These are phyloP conservation scores for Sporothrix globosa DNA, from an alignment of 2,329 filamentous ascomycete species.

Conservation along the genomic window DNA sequence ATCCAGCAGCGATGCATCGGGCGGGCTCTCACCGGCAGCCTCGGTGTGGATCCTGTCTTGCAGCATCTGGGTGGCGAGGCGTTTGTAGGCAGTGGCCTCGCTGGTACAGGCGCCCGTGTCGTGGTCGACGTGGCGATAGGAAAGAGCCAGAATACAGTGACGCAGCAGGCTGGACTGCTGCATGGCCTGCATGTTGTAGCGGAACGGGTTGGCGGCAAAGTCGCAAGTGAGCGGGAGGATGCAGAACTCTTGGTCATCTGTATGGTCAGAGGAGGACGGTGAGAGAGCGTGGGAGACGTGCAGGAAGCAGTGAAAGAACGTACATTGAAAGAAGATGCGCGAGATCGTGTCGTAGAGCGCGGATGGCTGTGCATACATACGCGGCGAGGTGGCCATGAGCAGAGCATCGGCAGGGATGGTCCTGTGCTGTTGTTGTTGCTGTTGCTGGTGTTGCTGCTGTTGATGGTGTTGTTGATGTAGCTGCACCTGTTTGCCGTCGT, in stretches of 20 bases:
- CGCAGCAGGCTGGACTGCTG: constrained; percentile 41
- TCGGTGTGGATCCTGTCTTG: constrained; percentile 32
- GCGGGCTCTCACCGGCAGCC: background rate
- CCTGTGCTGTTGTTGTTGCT: background rate
- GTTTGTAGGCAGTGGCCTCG: constrained; percentile 38
- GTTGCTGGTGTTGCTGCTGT: background rate
- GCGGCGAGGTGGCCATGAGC: constrained; percentile 11
- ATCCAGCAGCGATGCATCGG: constrained; percentile 38
- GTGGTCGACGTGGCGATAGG: constrained; percentile 41
- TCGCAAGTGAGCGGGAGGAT: constrained; percentile 43
- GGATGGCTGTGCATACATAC: constrained; percentile 29
- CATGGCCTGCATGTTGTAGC: constrained; percentile 37
- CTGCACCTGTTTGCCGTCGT: no score
- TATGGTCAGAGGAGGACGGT: background rate
- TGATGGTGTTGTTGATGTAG: background rate
- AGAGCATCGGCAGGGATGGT: constrained; percentile 8
- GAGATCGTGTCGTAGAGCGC: constrained; percentile 29
- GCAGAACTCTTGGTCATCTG: constrained; percentile 45
- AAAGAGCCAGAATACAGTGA: constrained; percentile 43
- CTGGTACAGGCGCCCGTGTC: constrained; percentile 37
- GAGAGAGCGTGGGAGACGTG: background rate
- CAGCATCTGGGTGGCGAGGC: constrained; percentile 40
- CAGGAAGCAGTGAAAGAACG: background rate
- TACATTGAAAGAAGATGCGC: constrained; percentile 32
- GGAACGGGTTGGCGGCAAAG: constrained; percentile 43